phyloP scores from a whole-genome alignment of 257 asterid species.

The Ophiorrhiza pumila region DNA sequence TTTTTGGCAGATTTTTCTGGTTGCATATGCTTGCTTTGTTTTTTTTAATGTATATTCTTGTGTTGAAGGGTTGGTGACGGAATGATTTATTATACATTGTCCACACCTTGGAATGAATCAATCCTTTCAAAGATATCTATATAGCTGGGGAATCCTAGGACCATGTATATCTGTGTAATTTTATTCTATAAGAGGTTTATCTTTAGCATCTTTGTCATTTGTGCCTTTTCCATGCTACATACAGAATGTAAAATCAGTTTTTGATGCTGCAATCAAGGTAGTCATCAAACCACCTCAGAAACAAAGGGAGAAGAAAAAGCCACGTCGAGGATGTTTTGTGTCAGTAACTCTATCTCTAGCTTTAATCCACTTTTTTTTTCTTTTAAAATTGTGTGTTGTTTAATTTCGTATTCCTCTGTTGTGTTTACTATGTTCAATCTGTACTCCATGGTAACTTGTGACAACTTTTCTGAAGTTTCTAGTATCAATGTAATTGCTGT shows the following conservation, averaged over 20 bases:
- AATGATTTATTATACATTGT: neutral
- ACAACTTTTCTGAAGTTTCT: neutral
- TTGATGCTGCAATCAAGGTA: conserved; percentile 85
- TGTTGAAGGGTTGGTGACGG: neutral
- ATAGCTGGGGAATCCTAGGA: neutral
- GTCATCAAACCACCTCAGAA: conserved; percentile 89
- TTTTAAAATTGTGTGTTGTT: neutral
- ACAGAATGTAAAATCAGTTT: conserved; percentile 86
- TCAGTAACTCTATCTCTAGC: conserved; percentile 33
- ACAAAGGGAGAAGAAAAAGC: conserved; percentile 71
- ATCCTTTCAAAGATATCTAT: neutral
- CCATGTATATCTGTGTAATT: neutral
- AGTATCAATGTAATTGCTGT: neutral
- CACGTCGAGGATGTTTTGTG: conserved; percentile 60
- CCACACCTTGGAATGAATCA: neutral
- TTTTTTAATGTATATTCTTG: neutral
- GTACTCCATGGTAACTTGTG: neutral
- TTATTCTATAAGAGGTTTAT: neutral
- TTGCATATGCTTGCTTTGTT: neutral
- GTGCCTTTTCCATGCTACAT: conserved; percentile 17
- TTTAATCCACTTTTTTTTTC: neutral
- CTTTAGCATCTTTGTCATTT: conserved; percentile 12
- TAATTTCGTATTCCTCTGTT: neutral
- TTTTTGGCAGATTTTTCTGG: neutral
- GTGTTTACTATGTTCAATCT: neutral